Conservation (phyloP, 768 basidiomycete genomes). For the Auriscalpium microsporum region DNA sequence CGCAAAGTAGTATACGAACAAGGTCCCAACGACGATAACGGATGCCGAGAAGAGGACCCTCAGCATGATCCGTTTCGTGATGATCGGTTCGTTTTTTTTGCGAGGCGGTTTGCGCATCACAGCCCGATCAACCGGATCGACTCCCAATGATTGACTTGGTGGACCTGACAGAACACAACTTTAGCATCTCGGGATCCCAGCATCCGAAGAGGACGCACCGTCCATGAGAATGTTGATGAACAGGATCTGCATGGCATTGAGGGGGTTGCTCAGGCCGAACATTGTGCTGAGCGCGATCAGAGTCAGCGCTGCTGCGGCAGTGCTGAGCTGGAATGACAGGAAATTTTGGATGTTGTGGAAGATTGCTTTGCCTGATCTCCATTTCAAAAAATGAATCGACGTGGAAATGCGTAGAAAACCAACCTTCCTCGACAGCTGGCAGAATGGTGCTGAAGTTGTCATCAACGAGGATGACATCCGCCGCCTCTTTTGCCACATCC, state of each 20-base stretch:
- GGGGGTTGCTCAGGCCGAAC: conserved; percentile 81
- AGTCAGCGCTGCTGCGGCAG: conserved; percentile 93
- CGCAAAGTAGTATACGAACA: conserved; percentile 81
- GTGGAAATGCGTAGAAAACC: conserved; percentile 5
- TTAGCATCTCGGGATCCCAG: background rate
- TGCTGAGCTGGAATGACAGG: conserved; percentile 92
- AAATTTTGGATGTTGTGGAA: conserved; percentile 99
- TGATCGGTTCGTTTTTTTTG: conserved; percentile 84
- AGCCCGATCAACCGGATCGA: conserved; percentile 90
- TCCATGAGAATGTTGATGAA: conserved; percentile 99
- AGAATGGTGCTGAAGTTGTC: conserved; percentile 95
- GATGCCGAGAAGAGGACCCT: conserved; percentile 90
- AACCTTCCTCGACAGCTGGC: conserved; percentile 90
- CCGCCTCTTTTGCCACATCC: conserved; percentile 97
- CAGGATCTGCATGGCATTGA: conserved; percentile 98
- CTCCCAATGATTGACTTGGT: conserved; percentile 91
- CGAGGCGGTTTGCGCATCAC: conserved; percentile 93
- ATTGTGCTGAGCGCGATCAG: conserved; percentile 91
- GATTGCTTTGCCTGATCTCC: conserved; percentile 75
- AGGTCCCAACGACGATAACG: conserved; percentile 82
- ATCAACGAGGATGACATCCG: conserved; percentile 93
- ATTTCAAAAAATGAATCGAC: conserved; percentile 6
- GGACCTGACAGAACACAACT: conserved; percentile 46
- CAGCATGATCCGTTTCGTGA: conserved; percentile 60
- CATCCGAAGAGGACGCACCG: conserved; percentile 37